Evolutionary conservation across 1,284 basidiomycete species (phyloP), one percentile per base, ranked within the genome.

Genomic region (Cronartium ribicola): DNA sequence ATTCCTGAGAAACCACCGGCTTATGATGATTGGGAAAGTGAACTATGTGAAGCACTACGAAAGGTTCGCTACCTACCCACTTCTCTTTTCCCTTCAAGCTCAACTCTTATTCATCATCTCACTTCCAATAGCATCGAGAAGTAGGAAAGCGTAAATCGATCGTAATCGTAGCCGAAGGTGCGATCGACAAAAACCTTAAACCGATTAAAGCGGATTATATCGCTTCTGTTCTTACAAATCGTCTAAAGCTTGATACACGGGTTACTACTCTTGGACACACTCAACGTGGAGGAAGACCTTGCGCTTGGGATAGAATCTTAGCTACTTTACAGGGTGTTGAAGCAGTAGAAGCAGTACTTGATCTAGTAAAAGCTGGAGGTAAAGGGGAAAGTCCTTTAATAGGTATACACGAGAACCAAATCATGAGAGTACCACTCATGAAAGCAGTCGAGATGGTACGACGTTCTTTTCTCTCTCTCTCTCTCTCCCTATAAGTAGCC

Each of bases 211-310:
- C 93, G 5, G 91, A 93, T 57, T 88, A 93, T 79, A 89, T 99
- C 82, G 97, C 94, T 83, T 85, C 92, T 41, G 88, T 98, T 41
- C 87, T 98, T 7, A 85, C 89, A 0, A 88, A 96, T 44, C 86
- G 90, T 11, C 87, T 98, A 40, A 90, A 91, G 0, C 87, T 98
- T 57, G 95, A 99, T 82, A 95, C 95, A 0, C 86, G 96, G 74
- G 95, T 98, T 7, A 99, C 96, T n/a, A 97, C 93, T 0, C 87
- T 99, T 37, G 95, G 96, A 37, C 96, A 99, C 83, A 96, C 92
- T 0, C 95, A 98, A 82, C 88, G 95, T 77, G 95, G 95, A 72
- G 95, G 95, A 5, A 86, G 88, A 76, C 95, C 95, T 0, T 94
- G 92, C 78, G 94, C 95, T 1, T 88, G 87, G 78, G 95, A 99